These are phyloP conservation scores for Trichoderma endophyticum DNA, from an alignment of 2,329 filamentous ascomycete species.

Conservation along the genomic window DNA sequence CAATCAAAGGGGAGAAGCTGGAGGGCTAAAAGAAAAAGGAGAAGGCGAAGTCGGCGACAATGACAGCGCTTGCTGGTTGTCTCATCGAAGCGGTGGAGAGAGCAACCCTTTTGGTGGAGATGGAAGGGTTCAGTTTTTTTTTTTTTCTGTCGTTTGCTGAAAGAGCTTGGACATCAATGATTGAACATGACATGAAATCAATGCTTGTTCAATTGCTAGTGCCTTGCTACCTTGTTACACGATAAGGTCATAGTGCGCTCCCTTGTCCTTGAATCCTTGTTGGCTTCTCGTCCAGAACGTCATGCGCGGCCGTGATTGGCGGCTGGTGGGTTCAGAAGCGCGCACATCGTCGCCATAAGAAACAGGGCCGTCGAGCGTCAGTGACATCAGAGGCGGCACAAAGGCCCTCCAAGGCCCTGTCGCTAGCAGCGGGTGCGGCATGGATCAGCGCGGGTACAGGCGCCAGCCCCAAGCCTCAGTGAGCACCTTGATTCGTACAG, in stretches of 20 bases:
- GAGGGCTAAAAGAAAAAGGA: neutral
- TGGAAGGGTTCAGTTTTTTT: neutral
- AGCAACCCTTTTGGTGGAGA: conserved; percentile 11
- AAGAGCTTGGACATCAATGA: neutral
- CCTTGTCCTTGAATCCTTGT: neutral
- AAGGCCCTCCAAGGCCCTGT: neutral
- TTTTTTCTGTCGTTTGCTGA: neutral
- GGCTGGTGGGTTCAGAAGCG: neutral
- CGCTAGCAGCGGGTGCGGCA: conserved; percentile 14
- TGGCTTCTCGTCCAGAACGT: neutral
- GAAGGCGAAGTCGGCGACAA: conserved; percentile 1
- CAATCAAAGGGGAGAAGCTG: neutral
- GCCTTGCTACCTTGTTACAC: neutral
- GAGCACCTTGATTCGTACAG: conserved; percentile 7
- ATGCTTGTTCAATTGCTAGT: neutral
- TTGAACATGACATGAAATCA: neutral
- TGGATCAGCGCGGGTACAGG: conserved; percentile 18
- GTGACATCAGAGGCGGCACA: conserved; percentile 19
- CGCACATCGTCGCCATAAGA: neutral
- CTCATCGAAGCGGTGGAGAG: conserved; percentile 12
- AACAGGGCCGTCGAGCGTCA: neutral
- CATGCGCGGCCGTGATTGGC: conserved; percentile 7
- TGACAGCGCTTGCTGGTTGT: neutral
- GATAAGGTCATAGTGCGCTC: neutral
- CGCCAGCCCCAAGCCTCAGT: neutral